Percentiles rank a stretch among this genome's conserved stretches.
Conservation (phyloP, 2,329 filamentous ascomycete species). For the Basipetospora chlamydospora region DNA sequence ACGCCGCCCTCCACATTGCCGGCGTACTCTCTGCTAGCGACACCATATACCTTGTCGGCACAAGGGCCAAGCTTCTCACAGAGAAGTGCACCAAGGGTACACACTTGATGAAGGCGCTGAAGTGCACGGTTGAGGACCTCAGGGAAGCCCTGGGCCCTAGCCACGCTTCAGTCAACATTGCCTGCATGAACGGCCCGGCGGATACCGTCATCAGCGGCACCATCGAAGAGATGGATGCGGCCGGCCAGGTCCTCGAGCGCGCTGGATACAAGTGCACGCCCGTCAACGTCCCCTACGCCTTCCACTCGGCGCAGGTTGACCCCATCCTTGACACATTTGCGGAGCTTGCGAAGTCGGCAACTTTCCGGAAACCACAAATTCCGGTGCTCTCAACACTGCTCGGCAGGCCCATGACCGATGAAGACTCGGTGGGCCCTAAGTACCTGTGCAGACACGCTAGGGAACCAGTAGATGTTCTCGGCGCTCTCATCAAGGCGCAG, state of each 20-base stretch:
- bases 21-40: conserved; percentile 58
- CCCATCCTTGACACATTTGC: conserved; percentile 44
- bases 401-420: conserved; percentile 35
- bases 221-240: conserved; percentile 24
- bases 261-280: conserved; percentile 26
- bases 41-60: conserved; percentile 56
- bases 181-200: conserved; percentile 62
- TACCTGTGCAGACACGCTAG: conserved; percentile 49
- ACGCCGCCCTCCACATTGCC: conserved; percentile 55
- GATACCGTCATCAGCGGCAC: conserved; percentile 55
- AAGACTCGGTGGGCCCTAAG: conserved; percentile 28
- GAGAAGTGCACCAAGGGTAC: conserved; percentile 50
- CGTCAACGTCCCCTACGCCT: conserved; percentile 36
- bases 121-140: conserved; percentile 35
- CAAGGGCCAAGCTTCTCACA: conserved; percentile 49
- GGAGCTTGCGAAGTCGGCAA: conserved; percentile 22
- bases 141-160: conserved; percentile 32
- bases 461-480: conserved; percentile 51
- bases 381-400: conserved; percentile 55
- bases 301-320: conserved; percentile 39
- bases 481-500: conserved; percentile 41
- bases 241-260: conserved; percentile 22
- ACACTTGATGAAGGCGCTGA: conserved; percentile 42
- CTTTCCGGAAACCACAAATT: conserved; percentile 25
- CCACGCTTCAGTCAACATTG: conserved; percentile 29